These are phyloP conservation scores for Hippophae rhamnoides DNA, from an alignment of 306 rosid species.

Conservation along the genomic window DNA sequence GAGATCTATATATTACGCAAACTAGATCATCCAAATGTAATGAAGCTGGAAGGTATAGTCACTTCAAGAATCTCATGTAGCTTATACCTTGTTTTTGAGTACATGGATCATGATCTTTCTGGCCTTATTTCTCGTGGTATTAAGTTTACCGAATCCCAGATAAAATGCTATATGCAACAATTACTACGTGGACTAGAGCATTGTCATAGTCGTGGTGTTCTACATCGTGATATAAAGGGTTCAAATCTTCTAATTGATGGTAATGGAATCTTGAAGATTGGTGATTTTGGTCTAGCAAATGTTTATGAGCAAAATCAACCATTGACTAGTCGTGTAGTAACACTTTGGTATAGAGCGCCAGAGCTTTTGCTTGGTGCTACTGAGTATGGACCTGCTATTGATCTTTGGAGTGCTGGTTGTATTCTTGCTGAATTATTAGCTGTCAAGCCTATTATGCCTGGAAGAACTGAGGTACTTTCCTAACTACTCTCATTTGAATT, in stretches of 20 bases:
- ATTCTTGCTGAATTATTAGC: constrained; percentile 71
- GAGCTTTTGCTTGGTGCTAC: constrained; percentile 94
- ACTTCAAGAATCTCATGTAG: constrained; percentile 75
- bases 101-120: constrained; percentile 96
- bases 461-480: constrained; percentile 73
- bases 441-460: constrained; percentile 93
- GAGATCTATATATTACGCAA: constrained; percentile 80
- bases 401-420: constrained; percentile 89
- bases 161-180: constrained; percentile 78
- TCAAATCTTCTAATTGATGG: constrained; percentile 70
- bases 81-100: constrained; percentile 87
- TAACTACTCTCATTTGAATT: no score
- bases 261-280: constrained; percentile 80
- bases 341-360: constrained; percentile 91
- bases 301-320: constrained; percentile 48
- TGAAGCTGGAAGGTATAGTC: constrained; percentile 79
- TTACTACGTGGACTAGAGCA: constrained; percentile 73
- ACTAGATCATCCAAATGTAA: constrained; percentile 88
- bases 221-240: constrained; percentile 96
- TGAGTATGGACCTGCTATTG: constrained; percentile 65
- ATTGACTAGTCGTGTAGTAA: constrained; percentile 87
- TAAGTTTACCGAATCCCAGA: constrained; percentile 77
- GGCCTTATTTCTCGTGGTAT: constrained; percentile 54
- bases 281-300: constrained; percentile 86
- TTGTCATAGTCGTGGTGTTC: constrained; percentile 71